Conservation (phyloP, 345 rosid species). For the Eucalyptus microcorys region DNA sequence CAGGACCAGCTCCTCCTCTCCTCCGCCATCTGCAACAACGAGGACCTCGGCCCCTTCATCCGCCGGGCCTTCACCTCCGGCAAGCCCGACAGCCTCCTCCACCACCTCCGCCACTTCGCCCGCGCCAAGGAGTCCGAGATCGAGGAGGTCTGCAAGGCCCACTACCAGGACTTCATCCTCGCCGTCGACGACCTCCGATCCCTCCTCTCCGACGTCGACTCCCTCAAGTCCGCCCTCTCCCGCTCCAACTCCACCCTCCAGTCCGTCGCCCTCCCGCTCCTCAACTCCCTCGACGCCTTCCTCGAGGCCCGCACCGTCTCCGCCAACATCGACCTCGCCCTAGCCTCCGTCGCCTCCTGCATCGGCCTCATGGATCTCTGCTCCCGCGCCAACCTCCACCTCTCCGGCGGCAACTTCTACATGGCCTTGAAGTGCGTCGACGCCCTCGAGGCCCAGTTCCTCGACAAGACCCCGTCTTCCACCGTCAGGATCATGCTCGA, state of each 20-base stretch:
- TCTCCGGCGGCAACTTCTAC: slow-evolving; percentile 54
- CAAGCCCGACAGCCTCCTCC: slow-evolving; percentile 79
- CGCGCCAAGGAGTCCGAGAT: slow-evolving; percentile 93
- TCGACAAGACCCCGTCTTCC: slow-evolving; percentile 58
- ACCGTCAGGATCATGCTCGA: slow-evolving; percentile 79
- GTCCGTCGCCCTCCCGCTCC: slow-evolving; percentile 73
- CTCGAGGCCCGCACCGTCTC: slow-evolving; percentile 69
- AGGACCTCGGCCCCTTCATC: slow-evolving; percentile 84
- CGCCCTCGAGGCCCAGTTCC: slow-evolving; percentile 53
- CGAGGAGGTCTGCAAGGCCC: slow-evolving; percentile 96
- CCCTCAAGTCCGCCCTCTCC: slow-evolving; percentile 76
- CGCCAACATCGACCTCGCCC: slow-evolving; percentile 61
- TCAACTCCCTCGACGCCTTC: slow-evolving; percentile 57
- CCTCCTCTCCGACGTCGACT: slow-evolving; percentile 91
- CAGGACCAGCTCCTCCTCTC: slow-evolving; percentile 77
- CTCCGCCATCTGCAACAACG: slow-evolving; percentile 86
- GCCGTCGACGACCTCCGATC: slow-evolving; percentile 99
- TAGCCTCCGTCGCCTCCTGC: slow-evolving; percentile 38
- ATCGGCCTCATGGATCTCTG: slow-evolving; percentile 70
- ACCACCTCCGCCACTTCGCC: slow-evolving; percentile 75
- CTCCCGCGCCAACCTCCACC: slow-evolving; percentile 61
- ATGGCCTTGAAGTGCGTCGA: slow-evolving; percentile 87
- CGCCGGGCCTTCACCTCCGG: slow-evolving; percentile 78
- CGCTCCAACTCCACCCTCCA: slow-evolving; percentile 87
- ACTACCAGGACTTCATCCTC: slow-evolving; percentile 90